Evolutionary conservation across 495 filamentous ascomycete genomes (phyloP), one percentile per base, ranked within the genome.

Genomic region (Penicillium soppii): DNA sequence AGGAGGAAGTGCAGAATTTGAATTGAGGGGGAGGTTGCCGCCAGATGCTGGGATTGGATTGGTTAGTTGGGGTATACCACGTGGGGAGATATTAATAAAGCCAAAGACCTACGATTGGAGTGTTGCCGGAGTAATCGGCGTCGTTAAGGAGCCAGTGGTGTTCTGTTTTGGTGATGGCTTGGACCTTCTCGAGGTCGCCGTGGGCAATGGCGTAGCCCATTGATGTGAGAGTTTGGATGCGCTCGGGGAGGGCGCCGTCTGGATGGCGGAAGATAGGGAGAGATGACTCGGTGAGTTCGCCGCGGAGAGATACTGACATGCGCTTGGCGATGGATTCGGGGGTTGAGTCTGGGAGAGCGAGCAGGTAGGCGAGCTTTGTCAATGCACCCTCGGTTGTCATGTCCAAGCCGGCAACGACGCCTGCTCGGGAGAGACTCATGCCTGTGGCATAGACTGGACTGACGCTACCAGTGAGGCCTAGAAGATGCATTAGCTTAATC

Each of bases 321-420:
- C 82, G 76, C 38, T 72, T 65, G 1, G 81, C 75, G 6, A 97
- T 82, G 6, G 88, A 82, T 13, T 77, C 68, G 19, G 82, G 75
- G 0, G 75, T 72, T n/a, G 85, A 63, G 4, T 74, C 79, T 8
- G 85, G 86, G 2, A 82, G 59, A 2, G 91, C 89, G 7, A 98
- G 80, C 1, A 97, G 79, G 61, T 92, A 96, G 1, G 90, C 89
- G 9, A 98, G 77, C 71, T 98, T 98, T 1, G 94, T 95, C 53
- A 97, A 76, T 0, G 94, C 94, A 12, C 89, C 92, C 70, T 98
- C 94, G 12, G 89, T 88, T 0, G 94, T 98, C 75, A 98, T 79
- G 63, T 98, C 94, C 49, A 92, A 80, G 5, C 94, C 94, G 56
- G 95, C 91, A 0, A 98, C 89, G 7, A 98, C 89, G 3, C 94